phyloP scores from a whole-genome alignment of 208 protist species.

The Crithidia sp. region DNA sequence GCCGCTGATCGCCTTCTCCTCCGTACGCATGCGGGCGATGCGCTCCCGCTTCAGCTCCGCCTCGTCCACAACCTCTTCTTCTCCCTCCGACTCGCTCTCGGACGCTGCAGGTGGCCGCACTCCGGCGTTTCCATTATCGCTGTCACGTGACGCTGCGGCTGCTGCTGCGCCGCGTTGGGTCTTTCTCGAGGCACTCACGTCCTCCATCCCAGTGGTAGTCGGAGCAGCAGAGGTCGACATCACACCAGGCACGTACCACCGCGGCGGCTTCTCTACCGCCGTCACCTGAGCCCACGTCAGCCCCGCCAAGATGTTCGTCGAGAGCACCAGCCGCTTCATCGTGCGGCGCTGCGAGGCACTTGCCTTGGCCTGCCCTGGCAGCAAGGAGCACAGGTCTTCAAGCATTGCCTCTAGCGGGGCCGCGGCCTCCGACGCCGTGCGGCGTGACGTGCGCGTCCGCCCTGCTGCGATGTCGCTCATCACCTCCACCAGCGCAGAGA shows the following conservation, averaged over 20 bases:
- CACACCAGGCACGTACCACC: slow-evolving; percentile 66
- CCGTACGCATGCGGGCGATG: slow-evolving; percentile 55
- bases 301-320: slow-evolving; percentile 52
- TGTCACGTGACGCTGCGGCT: not conserved
- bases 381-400: slow-evolving; percentile 53
- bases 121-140: not conserved
- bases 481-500: slow-evolving; percentile 64
- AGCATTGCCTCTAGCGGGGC: slow-evolving; percentile 65
- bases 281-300: slow-evolving; percentile 57
- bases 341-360: slow-evolving; percentile 43
- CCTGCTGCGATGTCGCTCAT: slow-evolving; percentile 71
- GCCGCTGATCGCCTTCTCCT: slow-evolving; percentile 70
- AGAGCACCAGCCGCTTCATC: slow-evolving; percentile 64
- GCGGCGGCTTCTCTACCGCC: slow-evolving; percentile 55
- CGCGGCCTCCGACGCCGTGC: slow-evolving; percentile 48
- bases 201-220: too few relatives aligned
- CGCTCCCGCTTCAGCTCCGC: slow-evolving; percentile 32
- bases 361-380: slow-evolving; percentile 37
- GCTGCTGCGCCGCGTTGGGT: too few relatives aligned
- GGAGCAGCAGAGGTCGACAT: slow-evolving; percentile 16
- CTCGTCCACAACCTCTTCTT: slow-evolving; percentile 35
- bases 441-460: slow-evolving; percentile 48
- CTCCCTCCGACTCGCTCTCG: slow-evolving; percentile 16
- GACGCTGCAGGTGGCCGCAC: not conserved
- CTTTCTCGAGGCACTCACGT: too few relatives aligned